A percentile compares a stretch with the other conserved stretches of the same genome.
Conservation (phyloP, 2,329 filamentous ascomycete genomes). For the Rhinocladiella similis region DNA sequence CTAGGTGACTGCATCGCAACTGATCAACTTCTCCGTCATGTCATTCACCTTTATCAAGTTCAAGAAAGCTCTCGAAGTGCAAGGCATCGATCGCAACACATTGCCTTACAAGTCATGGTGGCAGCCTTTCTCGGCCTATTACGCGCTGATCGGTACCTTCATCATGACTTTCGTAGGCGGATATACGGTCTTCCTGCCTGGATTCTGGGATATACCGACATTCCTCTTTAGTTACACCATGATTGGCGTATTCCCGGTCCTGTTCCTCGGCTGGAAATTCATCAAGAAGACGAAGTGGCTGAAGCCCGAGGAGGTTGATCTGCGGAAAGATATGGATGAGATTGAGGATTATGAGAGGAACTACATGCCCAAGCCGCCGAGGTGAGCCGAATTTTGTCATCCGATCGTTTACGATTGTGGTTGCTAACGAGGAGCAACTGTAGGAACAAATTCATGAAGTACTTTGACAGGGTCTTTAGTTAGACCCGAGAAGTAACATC, state of each 20-base stretch:
- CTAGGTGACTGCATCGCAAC: constrained; percentile 68
- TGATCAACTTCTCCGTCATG: constrained; percentile 72
- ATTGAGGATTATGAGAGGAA: constrained; percentile 68
- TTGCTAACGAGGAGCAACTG: too few species aligned
- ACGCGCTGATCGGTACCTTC: constrained; percentile 62
- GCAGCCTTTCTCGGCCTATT: constrained; percentile 72
- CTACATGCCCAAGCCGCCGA: constrained; percentile 56
- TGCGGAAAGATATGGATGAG: constrained; percentile 62
- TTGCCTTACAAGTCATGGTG: constrained; percentile 69
- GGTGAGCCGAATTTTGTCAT: constrained; percentile 40
- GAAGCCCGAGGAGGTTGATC: constrained; percentile 61
- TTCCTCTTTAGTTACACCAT: constrained; percentile 80
- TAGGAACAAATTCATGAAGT: constrained; percentile 27
- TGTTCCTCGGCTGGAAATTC: constrained; percentile 73
- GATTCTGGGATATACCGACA: constrained; percentile 65
- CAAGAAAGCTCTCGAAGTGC: constrained; percentile 65
- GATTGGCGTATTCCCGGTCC: constrained; percentile 67
- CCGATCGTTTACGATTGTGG: background rate
- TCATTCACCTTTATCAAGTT: constrained; percentile 72
- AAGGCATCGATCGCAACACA: constrained; percentile 66
- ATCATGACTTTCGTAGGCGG: constrained; percentile 75
- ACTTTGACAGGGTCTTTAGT: constrained; percentile 48
- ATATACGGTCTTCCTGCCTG: constrained; percentile 72
- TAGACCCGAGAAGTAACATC: constrained; percentile 9
- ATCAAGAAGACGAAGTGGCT: constrained; percentile 62